Evolutionary conservation across 345 rosid species (phyloP), one percentile per base, ranked within the genome.

Genomic region (Eucalyptus curtisii): DNA sequence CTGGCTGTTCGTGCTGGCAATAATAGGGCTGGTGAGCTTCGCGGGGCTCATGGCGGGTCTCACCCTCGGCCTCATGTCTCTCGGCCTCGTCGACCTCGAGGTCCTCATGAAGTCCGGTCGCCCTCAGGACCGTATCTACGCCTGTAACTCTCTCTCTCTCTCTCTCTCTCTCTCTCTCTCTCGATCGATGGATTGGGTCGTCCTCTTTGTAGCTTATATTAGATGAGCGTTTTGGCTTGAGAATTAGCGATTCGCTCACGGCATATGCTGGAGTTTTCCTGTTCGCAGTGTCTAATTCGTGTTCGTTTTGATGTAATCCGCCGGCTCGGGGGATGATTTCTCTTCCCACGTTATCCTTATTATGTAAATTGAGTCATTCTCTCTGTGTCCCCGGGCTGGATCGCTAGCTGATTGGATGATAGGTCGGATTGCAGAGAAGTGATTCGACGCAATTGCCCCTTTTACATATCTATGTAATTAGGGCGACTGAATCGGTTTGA

Each of bases 41-140:
- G 99, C 98, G 27, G 99, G 99, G 1, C 90, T 97, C 80, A 96
- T 97, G 99, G 98, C 99, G 27, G 99, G 99, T 37, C 86, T 97
- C n/a, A 97, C 99, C 0, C 96, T 96, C 3, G 99, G 98, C 81
- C 98, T 97, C 92, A 96, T 97, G 99, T 97, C 99, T 86, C 93
- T 96, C 8, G 98, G 96, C 52, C 96, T 97, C 82, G 99, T 97
- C 92, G 99, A 96, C 95, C 98, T 96, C 53, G 99, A 97, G 91
- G 99, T 97, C 90, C 99, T 96, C 92, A 96, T 94, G 90, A 96
- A 93, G 92, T 93, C 98, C 88, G 99, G 98, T 44, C 98, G 94
- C 87, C 98, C 98, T 91, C 96, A 93, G 90, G 99, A 96, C 91
- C 97, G 99, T 66, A 90, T 92, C 91, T 93, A 95, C 86, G 99